Evolutionary conservation across 2,329 filamentous ascomycete genomes (phyloP).

Genomic region (Fusarium sp.): DNA sequence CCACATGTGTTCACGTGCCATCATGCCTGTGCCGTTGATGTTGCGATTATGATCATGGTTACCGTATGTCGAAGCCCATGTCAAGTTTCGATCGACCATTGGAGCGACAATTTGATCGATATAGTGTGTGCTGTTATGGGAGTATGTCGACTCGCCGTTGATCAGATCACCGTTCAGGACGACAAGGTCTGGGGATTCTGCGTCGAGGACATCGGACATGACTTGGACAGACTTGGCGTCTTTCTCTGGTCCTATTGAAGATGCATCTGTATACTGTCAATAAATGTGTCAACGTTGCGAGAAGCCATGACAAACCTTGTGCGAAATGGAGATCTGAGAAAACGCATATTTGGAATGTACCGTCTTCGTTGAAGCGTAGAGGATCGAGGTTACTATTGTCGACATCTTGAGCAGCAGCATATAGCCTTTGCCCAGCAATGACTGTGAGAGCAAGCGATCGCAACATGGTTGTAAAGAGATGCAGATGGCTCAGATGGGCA

Average conservation of each 20-base stretch:
- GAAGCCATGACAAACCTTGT: conserved; percentile 7
- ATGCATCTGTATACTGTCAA: conserved; percentile 24
- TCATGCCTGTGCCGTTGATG: conserved; percentile 31
- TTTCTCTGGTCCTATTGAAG: conserved; percentile 49
- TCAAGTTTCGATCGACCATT: conserved; percentile 62
- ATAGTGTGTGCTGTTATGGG: conserved; percentile 63
- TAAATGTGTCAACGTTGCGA: accelerated
- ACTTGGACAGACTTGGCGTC: conserved; percentile 52
- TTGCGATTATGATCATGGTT: conserved; percentile 74
- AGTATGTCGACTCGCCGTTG: conserved; percentile 69
- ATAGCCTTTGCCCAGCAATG: conserved; percentile 2
- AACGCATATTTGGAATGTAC: conserved; percentile 31
- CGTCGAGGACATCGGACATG: conserved; percentile 50
- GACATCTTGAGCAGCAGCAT: conserved; percentile 1
- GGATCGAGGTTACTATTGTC: conserved; percentile 27
- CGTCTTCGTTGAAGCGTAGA: conserved; percentile 25
- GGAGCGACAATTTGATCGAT: conserved; percentile 68
- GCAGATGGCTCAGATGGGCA: neutral
- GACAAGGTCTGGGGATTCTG: conserved; percentile 62
- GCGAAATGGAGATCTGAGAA: conserved; percentile 39
- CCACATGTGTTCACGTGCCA: conserved; percentile 42
- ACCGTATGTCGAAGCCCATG: conserved; percentile 75
- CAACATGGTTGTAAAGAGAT: conserved; percentile 2
- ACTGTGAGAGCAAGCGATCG: conserved; percentile 11
- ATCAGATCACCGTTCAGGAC: conserved; percentile 77